A percentile compares a stretch with the other conserved stretches of the same genome.
These are phyloP conservation scores for Pythium plurisporium DNA, from an alignment of 352 stramenopile species.

Conservation along the genomic window DNA sequence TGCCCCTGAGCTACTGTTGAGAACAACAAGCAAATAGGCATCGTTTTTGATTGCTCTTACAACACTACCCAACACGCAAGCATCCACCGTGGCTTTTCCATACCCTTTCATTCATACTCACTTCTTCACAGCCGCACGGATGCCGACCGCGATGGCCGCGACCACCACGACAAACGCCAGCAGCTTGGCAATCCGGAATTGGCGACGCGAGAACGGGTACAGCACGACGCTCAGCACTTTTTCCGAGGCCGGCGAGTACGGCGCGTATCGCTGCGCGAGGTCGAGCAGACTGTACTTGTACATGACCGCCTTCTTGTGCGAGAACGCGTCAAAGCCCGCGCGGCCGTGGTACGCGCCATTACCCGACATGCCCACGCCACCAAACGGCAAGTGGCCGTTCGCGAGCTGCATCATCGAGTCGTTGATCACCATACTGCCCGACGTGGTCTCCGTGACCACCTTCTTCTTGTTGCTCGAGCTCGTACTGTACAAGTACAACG, in stretches of 20 bases:
- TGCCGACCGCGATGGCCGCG: slow-evolving; percentile 13
- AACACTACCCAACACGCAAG: too few relatives aligned
- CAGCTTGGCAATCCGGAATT: slow-evolving; percentile 36
- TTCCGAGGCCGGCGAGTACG: slow-evolving; percentile 37
- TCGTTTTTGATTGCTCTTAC: too few relatives aligned
- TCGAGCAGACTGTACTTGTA: slow-evolving; percentile 61
- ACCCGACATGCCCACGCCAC: slow-evolving; percentile 49
- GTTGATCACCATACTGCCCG: slow-evolving; percentile 30
- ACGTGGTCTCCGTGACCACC: slow-evolving; percentile 22
- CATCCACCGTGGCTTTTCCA: too few relatives aligned
- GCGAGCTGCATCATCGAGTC: slow-evolving; percentile 29
- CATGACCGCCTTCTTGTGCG: slow-evolving; percentile 63
- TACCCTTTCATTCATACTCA: too few relatives aligned
- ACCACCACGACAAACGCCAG: slow-evolving; percentile 1
- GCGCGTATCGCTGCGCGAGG: slow-evolving; percentile 50
- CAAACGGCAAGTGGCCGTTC: slow-evolving; percentile 30
- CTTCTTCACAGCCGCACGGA: slow-evolving; percentile 5
- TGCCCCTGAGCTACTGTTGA: too few relatives aligned
- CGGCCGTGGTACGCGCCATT: slow-evolving; percentile 83
- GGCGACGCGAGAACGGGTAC: slow-evolving; percentile 41
- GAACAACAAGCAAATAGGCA: too few relatives aligned
- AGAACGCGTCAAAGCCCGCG: slow-evolving; percentile 72
- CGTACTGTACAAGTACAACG: slow-evolving; percentile 28
- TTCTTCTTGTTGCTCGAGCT: slow-evolving; percentile 13
- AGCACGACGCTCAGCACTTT: slow-evolving; percentile 35